phyloP scores from a whole-genome alignment of 2,329 filamentous ascomycete species.

The Apiospora sp. region DNA sequence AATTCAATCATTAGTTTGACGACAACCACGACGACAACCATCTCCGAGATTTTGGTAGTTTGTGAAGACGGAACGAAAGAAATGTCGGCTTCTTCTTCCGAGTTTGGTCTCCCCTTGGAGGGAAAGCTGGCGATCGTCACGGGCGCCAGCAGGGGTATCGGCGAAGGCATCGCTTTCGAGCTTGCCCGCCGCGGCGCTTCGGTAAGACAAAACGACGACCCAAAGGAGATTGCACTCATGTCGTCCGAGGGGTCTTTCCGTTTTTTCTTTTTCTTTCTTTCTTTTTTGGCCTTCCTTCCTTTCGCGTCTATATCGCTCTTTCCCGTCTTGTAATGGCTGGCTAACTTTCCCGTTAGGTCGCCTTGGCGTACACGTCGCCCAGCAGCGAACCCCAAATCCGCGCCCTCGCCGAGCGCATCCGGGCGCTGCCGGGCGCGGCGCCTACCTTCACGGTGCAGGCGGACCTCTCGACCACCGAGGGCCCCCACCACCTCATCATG shows the following conservation, averaged over 20 bases:
- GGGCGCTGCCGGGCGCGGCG: slow-evolving; percentile 51
- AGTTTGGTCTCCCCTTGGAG: slow-evolving; percentile 25
- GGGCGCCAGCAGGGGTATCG: slow-evolving; percentile 56
- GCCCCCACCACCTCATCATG: slow-evolving; percentile 32
- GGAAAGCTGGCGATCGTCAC: slow-evolving; percentile 50
- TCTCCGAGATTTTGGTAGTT: no score
- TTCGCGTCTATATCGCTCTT: not conserved
- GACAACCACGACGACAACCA: no score
- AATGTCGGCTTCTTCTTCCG: not conserved
- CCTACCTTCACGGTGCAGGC: slow-evolving; percentile 31
- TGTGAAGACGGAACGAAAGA: not conserved
- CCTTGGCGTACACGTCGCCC: slow-evolving; percentile 70
- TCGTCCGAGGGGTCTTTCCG: slow-evolving; percentile 36
- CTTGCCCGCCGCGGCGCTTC: slow-evolving; percentile 58
- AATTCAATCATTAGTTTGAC: no score
- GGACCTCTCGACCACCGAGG: slow-evolving; percentile 37
- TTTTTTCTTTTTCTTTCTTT: not conserved
- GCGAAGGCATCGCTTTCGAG: slow-evolving; percentile 53
- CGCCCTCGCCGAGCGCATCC: slow-evolving; percentile 66
- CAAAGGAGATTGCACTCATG: slow-evolving; percentile 54
- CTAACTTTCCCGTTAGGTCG: slow-evolving; percentile 38
- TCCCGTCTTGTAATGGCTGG: not conserved
- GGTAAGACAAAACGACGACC: slow-evolving; percentile 50
- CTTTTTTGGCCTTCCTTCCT: not conserved
- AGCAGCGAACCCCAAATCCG: slow-evolving; percentile 66